These are phyloP conservation scores for Delphinella strobiligena DNA, from an alignment of 2,329 filamentous ascomycete genomes.

Conservation along the genomic window DNA sequence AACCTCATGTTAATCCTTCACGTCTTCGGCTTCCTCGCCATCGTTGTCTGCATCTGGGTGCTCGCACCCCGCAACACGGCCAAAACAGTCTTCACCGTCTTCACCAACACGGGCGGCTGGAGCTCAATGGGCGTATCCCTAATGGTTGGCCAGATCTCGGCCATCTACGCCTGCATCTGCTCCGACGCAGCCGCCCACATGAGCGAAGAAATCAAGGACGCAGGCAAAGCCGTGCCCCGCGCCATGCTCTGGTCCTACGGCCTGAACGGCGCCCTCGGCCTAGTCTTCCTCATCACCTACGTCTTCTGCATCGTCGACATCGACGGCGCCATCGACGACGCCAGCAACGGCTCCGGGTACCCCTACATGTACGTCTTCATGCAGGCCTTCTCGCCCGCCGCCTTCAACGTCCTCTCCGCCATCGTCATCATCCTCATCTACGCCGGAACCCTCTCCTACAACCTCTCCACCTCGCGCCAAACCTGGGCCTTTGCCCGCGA, in stretches of 20 bases:
- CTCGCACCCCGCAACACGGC: constrained; percentile 29
- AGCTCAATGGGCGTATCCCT: constrained; percentile 31
- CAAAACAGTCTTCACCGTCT: constrained; percentile 34
- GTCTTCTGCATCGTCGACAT: constrained; percentile 19
- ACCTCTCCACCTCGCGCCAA: constrained; percentile 11
- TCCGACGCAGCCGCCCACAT: constrained; percentile 31
- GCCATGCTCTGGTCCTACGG: constrained; percentile 30
- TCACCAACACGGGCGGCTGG: constrained; percentile 36
- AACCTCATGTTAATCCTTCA: constrained; percentile 32
- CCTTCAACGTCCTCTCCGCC: constrained; percentile 12
- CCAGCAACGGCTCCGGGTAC: constrained; percentile 16
- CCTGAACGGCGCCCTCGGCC: constrained; percentile 15
- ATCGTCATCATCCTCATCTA: constrained; percentile 15
- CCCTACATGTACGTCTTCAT: constrained; percentile 26
- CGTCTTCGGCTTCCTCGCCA: constrained; percentile 40
- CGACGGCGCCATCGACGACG: constrained; percentile 17
- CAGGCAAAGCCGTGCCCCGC: constrained; percentile 27
- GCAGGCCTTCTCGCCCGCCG: constrained; percentile 17
- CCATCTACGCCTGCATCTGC: constrained; percentile 7
- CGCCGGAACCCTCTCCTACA: constrained; percentile 10
- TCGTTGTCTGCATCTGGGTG: constrained; percentile 35
- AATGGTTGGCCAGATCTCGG: constrained; percentile 25
- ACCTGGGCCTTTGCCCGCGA: constrained; percentile 13
- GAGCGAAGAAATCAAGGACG: constrained; percentile 31
- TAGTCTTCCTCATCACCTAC: constrained; percentile 20